Conservation (phyloP, 202 grass and related monocot species). For the Hordeum pubiflorum region DNA sequence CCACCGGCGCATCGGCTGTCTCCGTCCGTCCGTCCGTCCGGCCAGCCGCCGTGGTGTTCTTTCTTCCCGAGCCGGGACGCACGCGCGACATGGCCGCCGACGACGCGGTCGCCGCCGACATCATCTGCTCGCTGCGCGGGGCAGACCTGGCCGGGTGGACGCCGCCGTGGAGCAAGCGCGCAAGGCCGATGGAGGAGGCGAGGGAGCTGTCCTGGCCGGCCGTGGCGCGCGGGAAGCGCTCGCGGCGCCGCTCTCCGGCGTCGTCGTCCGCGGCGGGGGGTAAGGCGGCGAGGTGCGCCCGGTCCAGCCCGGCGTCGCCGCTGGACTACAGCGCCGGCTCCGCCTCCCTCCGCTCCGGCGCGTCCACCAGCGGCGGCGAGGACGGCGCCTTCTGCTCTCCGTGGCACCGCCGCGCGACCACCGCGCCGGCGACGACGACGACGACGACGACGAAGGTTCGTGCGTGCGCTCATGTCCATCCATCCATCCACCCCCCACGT, state of each 20-base stretch:
- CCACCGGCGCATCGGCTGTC: too few relatives aligned
- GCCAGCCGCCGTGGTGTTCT: too few relatives aligned
- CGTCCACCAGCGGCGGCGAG: slow-evolving; percentile 55
- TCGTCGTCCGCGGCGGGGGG: background rate
- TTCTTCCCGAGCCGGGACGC: too few relatives aligned
- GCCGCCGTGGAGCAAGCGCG: slow-evolving; percentile 30
- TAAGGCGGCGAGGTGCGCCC: slow-evolving; percentile 18
- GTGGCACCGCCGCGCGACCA: background rate
- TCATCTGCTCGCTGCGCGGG: slow-evolving; percentile 47
- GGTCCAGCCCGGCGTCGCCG: slow-evolving; percentile 46
- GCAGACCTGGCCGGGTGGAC: slow-evolving; percentile 48
- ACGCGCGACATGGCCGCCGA: background rate
- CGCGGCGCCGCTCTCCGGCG: slow-evolving; percentile 23
- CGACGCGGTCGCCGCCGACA: slow-evolving; percentile 36
- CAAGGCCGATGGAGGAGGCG: background rate
- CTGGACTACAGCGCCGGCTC: slow-evolving; percentile 52
- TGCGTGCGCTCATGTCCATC: background rate
- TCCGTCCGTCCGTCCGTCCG: too few relatives aligned
- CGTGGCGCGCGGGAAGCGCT: slow-evolving; percentile 42
- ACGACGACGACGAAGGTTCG: slow-evolving; percentile 28
- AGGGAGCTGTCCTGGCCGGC: slow-evolving; percentile 36
- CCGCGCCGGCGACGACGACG: background rate
- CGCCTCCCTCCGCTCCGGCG: slow-evolving; percentile 27
- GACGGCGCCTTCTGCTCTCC: slow-evolving; percentile 30
- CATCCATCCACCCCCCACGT: background rate